Percentiles rank a stretch among this genome's conserved stretches.
Evolutionary conservation across 208 protist species (phyloP).

Genomic region (Herpetomonas tarakana): DNA sequence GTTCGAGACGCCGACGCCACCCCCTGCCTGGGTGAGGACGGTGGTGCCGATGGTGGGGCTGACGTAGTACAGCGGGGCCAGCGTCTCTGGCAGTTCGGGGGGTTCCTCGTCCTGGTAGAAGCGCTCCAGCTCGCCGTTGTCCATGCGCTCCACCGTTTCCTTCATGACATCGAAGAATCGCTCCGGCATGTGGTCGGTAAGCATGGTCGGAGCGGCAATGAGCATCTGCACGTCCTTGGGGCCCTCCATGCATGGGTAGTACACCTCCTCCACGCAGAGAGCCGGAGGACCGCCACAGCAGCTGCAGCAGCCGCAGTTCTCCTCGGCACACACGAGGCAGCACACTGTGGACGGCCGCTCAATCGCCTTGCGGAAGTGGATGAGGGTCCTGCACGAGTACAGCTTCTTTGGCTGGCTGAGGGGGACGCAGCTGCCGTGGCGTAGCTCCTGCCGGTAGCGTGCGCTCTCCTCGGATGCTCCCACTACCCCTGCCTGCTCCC

Average conservation of each 20-base stretch:
- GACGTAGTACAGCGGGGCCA: conserved; percentile 1
- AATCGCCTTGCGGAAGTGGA: conserved; percentile 73
- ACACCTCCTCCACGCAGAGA: conserved; percentile 40
- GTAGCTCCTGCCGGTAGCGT: conserved; percentile 37
- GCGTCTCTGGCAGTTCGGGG: conserved; percentile 3
- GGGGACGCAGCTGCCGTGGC: conserved; percentile 13
- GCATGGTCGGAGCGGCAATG: conserved; percentile 69
- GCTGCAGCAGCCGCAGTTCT: conserved; percentile 19
- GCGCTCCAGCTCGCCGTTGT: conserved; percentile 67
- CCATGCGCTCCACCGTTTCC: conserved; percentile 26
- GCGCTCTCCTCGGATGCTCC: conserved; percentile 21
- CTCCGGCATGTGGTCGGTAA: conserved; percentile 87
- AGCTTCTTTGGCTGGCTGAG: conserved; percentile 23
- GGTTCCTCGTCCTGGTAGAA: conserved; percentile 46
- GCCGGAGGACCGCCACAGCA: neutral
- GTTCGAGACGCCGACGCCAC: too few relatives aligned
- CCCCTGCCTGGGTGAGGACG: neutral
- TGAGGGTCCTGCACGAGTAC: conserved; percentile 56
- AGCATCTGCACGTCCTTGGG: conserved; percentile 67
- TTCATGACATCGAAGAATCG: conserved; percentile 55
- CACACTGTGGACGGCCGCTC: conserved; percentile 5
- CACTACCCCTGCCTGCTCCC: neutral
- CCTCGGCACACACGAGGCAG: conserved; percentile 12
- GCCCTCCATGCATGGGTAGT: conserved; percentile 50
- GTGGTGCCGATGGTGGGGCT: neutral